Conservation (phyloP, 352 stramenopile species). For the Globisporangium camurandrum region DNA sequence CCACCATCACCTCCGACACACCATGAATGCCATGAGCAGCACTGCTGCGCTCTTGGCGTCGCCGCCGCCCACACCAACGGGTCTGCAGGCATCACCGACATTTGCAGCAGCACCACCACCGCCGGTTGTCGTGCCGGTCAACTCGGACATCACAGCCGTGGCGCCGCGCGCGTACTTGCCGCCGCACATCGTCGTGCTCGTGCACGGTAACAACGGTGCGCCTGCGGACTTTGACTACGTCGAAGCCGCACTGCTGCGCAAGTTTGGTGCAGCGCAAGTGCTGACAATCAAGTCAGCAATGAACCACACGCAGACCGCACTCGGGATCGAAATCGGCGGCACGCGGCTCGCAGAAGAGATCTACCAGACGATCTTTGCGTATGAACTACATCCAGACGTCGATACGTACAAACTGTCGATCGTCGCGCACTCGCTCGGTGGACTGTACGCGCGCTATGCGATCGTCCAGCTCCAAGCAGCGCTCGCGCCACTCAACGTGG, state of each 20-base stretch:
- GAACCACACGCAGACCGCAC: slow-evolving; percentile 57
- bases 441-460: slow-evolving; percentile 66
- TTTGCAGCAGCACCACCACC: neutral
- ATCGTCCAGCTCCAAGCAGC: slow-evolving; percentile 45
- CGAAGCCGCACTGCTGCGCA: slow-evolving; percentile 27
- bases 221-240: slow-evolving; percentile 63
- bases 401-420: slow-evolving; percentile 63
- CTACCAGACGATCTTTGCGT: slow-evolving; percentile 44
- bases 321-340: slow-evolving; percentile 61
- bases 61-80: too few relatives aligned
- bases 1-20: neutral
- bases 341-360: slow-evolving; percentile 59
- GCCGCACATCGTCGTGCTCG: slow-evolving; percentile 67
- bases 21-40: neutral
- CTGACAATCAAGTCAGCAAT: slow-evolving; percentile 58
- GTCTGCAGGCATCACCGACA: neutral
- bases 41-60: too few relatives aligned
- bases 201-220: slow-evolving; percentile 79
- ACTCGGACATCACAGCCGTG: too few relatives aligned
- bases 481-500: slow-evolving; percentile 49
- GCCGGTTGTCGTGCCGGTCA: neutral
- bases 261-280: slow-evolving; percentile 39
- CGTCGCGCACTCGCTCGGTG: slow-evolving; percentile 66
- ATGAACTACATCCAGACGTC: slow-evolving; percentile 41
- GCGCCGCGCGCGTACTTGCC: slow-evolving; percentile 26